A percentile compares a stretch with the other conserved stretches of the same genome.
Conservation (phyloP, 164 flowering plant species). For the Annona squamosa region DNA sequence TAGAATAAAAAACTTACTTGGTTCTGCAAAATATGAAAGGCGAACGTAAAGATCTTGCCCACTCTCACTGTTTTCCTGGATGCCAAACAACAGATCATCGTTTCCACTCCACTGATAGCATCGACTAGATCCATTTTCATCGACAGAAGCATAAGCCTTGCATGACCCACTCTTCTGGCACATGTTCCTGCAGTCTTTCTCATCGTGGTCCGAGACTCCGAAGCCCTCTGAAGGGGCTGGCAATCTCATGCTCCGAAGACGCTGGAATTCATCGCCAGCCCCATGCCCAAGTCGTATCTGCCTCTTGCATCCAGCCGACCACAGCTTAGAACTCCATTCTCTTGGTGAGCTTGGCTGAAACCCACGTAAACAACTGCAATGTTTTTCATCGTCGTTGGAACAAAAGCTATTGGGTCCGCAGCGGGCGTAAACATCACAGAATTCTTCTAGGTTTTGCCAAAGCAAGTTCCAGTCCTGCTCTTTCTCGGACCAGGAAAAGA, state of each 20-base stretch:
- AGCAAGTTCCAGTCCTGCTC: background rate
- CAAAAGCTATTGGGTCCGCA: slow-evolving; percentile 4
- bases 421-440: background rate
- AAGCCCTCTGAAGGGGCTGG: slow-evolving; percentile 20
- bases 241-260: slow-evolving; percentile 17
- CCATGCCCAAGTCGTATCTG: background rate
- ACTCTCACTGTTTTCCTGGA: background rate
- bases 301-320: slow-evolving; percentile 16
- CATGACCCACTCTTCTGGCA: slow-evolving; percentile 7
- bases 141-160: slow-evolving; percentile 4
- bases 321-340: slow-evolving; percentile 11
- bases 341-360: slow-evolving; percentile 23
- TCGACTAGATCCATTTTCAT: background rate
- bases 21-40: background rate
- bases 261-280: slow-evolving; percentile 2
- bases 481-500: background rate
- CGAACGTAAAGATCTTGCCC: slow-evolving; percentile 5
- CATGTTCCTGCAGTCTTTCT: background rate
- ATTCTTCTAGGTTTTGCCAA: background rate
- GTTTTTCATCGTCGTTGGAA: background rate
- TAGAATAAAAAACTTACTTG: background rate
- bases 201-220: background rate
- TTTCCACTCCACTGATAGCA: slow-evolving; percentile 3
- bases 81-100: background rate
- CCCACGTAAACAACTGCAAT: slow-evolving; percentile 35